Evolutionary conservation across 352 stramenopile genomes (phyloP), one percentile per base, ranked within the genome.

Genomic region (Globisporangium lucens): DNA sequence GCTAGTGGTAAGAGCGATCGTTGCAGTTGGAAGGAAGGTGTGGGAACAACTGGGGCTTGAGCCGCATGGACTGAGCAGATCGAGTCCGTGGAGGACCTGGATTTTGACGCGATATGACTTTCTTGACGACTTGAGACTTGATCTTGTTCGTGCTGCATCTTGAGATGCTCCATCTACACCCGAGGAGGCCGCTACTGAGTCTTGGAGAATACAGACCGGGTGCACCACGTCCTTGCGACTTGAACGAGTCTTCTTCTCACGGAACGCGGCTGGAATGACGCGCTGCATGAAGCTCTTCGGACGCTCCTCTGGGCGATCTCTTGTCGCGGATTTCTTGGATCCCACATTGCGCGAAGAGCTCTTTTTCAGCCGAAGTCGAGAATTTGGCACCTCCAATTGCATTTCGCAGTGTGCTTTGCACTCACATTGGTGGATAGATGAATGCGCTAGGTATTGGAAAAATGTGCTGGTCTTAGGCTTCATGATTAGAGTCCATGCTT

Each of bases 71-170:
- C 62, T 66, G 49, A 55, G 17, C 8, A 70, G 29, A 22, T 70
- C 65, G 35, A 70, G 65, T 4, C 49, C 65, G 20, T 70, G 65
- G 22, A 66, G 46, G 17, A 66, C 56, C 9, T 66, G 57, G 35
- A 70, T 36, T 35, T 22, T 61, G 15, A 70, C 17, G 33, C 12
- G 20, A 22, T 66, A 66, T 6, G 30, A 13, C 33, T 5, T 15
- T 22, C 9, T 10, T 22, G n/a, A 5, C 4, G 35, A 46, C 4
- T 13, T 10, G n/a, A 36, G 20, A 63, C 29, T 12, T 15, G 47
- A 46, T 58, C 46, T 41, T 2, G 47, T 1, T n/a, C 33, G 33
- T 36, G 4, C 24, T 35, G 33, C 4, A 13, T 53, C 38, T 10
- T n/a, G n/a, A 27, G 13, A 20, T 1, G 8, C 17, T 13, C 3